Conservation (phyloP, 495 filamentous ascomycete species). For the Aspergillus sclerotioniger region DNA sequence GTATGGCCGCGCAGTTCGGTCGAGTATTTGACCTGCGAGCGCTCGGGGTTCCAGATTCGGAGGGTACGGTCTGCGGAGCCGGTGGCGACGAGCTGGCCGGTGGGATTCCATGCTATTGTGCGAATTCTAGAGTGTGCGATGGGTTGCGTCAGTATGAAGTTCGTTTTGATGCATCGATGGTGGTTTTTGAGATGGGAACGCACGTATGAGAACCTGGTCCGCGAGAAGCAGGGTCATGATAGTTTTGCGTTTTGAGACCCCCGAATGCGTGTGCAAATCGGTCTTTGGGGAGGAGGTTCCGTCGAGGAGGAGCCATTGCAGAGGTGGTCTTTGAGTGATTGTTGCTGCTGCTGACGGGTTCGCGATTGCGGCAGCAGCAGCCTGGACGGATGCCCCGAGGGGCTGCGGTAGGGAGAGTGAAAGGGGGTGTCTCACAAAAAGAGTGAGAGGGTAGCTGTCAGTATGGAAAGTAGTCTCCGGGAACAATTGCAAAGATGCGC, state of each 20-base stretch:
- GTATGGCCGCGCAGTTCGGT: slow-evolving; percentile 84
- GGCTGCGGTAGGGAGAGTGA: slow-evolving; percentile 11
- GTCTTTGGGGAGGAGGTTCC: slow-evolving; percentile 60
- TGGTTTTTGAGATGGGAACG: slow-evolving; percentile 19
- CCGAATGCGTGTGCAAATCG: slow-evolving; percentile 58
- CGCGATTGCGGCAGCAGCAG: slow-evolving; percentile 16
- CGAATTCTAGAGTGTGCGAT: slow-evolving; percentile 47
- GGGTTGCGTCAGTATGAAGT: slow-evolving; percentile 14
- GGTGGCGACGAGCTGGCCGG: slow-evolving; percentile 82
- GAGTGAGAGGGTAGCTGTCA: not conserved
- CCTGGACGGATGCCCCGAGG: slow-evolving; percentile 17
- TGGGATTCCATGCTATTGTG: slow-evolving; percentile 85
- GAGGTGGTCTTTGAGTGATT: not conserved
- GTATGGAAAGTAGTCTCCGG: not conserved
- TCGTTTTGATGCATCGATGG: not conserved
- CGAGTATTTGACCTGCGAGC: slow-evolving; percentile 71
- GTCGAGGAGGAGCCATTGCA: slow-evolving; percentile 54
- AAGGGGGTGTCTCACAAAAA: slow-evolving; percentile 2
- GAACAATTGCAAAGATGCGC: not conserved
- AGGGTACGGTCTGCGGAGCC: slow-evolving; percentile 79
- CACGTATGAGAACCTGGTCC: slow-evolving; percentile 54
- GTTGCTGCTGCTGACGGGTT: slow-evolving; percentile 16
- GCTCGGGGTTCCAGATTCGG: slow-evolving; percentile 90
- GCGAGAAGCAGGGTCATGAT: slow-evolving; percentile 56
- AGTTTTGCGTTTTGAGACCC: slow-evolving; percentile 57